A percentile compares a stretch with the other conserved stretches of the same genome.
phyloP scores from a whole-genome alignment of 2,329 filamentous ascomycete genomes.

The Nemania abortiva region DNA sequence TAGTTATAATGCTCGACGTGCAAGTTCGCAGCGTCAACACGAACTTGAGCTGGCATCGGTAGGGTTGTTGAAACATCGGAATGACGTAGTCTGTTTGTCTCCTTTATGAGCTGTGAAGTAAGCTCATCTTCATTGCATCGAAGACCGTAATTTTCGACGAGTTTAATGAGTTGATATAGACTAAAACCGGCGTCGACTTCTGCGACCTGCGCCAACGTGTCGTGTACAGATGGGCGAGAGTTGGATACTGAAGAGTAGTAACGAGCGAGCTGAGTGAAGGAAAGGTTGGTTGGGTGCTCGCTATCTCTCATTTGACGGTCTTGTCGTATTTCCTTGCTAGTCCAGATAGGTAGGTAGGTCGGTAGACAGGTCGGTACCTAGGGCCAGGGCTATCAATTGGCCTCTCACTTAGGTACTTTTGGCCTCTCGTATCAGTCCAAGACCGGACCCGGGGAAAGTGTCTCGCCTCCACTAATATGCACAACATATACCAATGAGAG shows the following conservation, averaged over 20 bases:
- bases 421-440: conserved; percentile 17
- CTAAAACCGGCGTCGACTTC: conserved; percentile 10
- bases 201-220: neutral
- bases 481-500: conserved; percentile 23
- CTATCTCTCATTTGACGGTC: conserved; percentile 28
- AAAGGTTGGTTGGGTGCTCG: conserved; percentile 25
- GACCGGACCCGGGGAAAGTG: conserved; percentile 7
- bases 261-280: conserved; percentile 17
- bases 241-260: neutral
- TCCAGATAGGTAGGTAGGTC: neutral
- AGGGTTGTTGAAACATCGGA: conserved; percentile 9
- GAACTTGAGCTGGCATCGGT: conserved; percentile 26
- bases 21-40: conserved; percentile 12
- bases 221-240: conserved; percentile 1
- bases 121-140: conserved; percentile 9
- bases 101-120: conserved; percentile 10
- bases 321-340: conserved; percentile 19
- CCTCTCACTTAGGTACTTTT: neutral
- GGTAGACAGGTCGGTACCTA: neutral
- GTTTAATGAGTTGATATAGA: conserved; percentile 1
- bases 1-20: neutral
- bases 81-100: conserved; percentile 19
- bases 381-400: neutral
- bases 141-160: conserved; percentile 3
- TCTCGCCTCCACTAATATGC: neutral